Evolutionary conservation across 2,329 filamentous ascomycete genomes (phyloP).

Genomic region (Diaporthe ampelina): DNA sequence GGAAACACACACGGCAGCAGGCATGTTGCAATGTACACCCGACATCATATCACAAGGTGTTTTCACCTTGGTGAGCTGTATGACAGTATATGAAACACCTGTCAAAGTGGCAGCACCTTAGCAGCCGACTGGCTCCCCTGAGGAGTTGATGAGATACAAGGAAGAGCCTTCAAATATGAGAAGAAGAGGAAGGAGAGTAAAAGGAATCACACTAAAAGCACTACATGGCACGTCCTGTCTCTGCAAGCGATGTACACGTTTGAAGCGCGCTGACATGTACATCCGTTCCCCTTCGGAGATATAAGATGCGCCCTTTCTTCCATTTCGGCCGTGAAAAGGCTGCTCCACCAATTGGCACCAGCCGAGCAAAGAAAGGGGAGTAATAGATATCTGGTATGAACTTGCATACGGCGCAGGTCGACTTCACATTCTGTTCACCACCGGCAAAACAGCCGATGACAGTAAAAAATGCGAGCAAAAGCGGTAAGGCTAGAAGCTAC

Average conservation of each 20-base stretch:
- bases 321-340: not conserved
- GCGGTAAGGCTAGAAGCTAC: not conserved
- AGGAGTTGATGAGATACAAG: not conserved
- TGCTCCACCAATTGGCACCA: not conserved
- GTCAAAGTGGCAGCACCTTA: not conserved
- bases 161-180: not conserved
- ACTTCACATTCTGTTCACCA: not conserved
- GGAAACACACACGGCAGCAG: slow-evolving; percentile 1
- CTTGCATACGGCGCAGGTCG: not conserved
- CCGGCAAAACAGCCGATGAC: not conserved
- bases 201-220: not conserved
- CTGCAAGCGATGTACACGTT: not conserved
- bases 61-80: slow-evolving; percentile 27
- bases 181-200: not conserved
- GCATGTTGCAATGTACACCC: slow-evolving; percentile 4
- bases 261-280: slow-evolving; percentile 7
- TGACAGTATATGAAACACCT: slow-evolving; percentile 33
- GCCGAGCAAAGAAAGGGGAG: not conserved
- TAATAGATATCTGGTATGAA: not conserved
- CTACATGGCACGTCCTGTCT: not conserved
- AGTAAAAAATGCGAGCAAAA: not conserved
- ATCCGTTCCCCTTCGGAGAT: not conserved
- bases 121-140: not conserved
- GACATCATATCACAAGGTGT: slow-evolving; percentile 2
- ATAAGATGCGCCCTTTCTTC: not conserved